Evolutionary conservation across 2,329 filamentous ascomycete genomes (phyloP), one percentile per base, ranked within the genome.

Genomic region (Ceratocystis alfenasii): DNA sequence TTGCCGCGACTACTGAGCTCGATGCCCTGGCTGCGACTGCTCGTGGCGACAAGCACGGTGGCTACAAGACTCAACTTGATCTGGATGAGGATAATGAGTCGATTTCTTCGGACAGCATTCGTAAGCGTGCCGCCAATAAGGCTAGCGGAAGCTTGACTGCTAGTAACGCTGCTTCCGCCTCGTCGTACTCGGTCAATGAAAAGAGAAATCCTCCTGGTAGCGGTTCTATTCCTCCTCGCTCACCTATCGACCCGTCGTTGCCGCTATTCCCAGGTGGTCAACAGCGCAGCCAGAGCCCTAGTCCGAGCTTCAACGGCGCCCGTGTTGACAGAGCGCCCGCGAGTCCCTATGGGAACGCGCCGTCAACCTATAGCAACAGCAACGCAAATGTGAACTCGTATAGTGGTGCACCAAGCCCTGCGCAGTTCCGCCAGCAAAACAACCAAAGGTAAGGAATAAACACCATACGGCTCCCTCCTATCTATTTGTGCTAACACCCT

Each of bases 11-110:
- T 3, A 95, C 91, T 6, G 92, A 96, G 76, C 82, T 96, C 63
- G 91, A 96, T 74, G 92, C 92, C 7, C 79, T 96, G 66, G 92
- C 89, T 69, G 89, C 89, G 17, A 95, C 91, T 4, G 92, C 92
- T 44, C 87, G 92, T 72, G 91, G 91, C 67, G 91, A 95, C 73
- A 89, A 89, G 75, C 73, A 74, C 64, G 81, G 81, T 60, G 76
- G 75, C 62, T 76, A 77, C 73, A 77, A 75, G 70, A 69, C 70
- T 7, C 71, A 72, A 44, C 70, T 74, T 44, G 73, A 36, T 68
- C 68, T 48, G 62, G 77, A 78, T 45, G 77, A 78, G 22, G 76
- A 78, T 69, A 73, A 76, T 65, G 75, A 76, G 55, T 76, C 76
- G 0, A 68, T 78, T 65, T 73, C 75, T 2, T 76, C 75, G 12